Percentiles rank a stretch among this genome's conserved stretches.
These are phyloP conservation scores for Capsicum chinense DNA, from an alignment of 257 asterid genomes.

Conservation along the genomic window DNA sequence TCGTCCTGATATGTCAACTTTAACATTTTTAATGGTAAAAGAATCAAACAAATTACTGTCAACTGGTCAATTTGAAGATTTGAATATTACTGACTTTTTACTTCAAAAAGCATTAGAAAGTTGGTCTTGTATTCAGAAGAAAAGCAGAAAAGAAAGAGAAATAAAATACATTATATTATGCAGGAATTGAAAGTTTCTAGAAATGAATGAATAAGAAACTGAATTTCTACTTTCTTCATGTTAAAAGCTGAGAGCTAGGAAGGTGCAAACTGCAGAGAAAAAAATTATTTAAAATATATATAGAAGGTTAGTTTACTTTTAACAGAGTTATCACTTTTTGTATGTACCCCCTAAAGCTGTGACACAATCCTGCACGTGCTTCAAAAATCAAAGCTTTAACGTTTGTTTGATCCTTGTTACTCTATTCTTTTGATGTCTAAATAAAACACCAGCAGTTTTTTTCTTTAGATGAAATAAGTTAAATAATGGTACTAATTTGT, in stretches of 20 bases:
- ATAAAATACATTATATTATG: neutral
- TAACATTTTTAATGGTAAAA: too few species aligned
- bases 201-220: conserved; percentile 15
- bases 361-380: neutral
- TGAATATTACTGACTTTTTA: neutral
- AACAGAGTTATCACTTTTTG: neutral
- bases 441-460: neutral
- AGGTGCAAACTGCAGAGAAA: neutral
- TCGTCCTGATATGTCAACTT: too few species aligned
- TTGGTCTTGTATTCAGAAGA: neutral
- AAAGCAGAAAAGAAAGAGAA: neutral
- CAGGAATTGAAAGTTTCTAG: neutral
- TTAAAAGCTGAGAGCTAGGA: conserved; percentile 2
- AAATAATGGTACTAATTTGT: neutral
- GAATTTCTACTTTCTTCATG: neutral
- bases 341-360: neutral
- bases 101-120: neutral
- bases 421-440: neutral
- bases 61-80: neutral
- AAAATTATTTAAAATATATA: neutral
- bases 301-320: neutral
- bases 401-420: neutral
- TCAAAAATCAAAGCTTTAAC: neutral
- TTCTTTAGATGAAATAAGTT: neutral
- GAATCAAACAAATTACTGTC: neutral